These are phyloP conservation scores for Alopecurus myosuroides DNA, from an alignment of 176 grass and related monocot species.

Conservation along the genomic window DNA sequence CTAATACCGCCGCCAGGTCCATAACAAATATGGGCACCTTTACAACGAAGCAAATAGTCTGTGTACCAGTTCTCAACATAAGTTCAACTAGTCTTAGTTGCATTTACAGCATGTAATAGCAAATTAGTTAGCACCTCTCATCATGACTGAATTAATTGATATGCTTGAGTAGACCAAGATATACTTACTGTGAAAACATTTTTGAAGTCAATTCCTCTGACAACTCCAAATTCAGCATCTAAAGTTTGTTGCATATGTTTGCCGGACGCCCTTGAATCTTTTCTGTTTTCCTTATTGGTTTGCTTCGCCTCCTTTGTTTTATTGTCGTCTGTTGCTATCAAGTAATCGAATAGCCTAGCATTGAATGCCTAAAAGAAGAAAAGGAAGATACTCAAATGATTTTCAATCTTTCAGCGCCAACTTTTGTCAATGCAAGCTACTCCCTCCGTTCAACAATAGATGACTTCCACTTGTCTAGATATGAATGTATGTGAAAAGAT, in stretches of 20 bases:
- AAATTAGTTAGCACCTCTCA: background rate
- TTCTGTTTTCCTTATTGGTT: constrained; percentile 46
- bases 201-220: constrained; percentile 98
- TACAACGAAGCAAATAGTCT: background rate
- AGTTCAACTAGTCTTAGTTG: background rate
- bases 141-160: background rate
- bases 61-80: background rate
- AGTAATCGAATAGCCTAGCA: constrained; percentile 89
- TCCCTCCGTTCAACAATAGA: no score
- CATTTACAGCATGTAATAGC: background rate
- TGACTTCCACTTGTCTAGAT: no score
- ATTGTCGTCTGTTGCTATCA: constrained; percentile 87
- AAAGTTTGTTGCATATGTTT: constrained; percentile 62
- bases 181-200: constrained; percentile 86
- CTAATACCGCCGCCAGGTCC: background rate
- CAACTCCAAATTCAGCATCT: constrained; percentile 88
- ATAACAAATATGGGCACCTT: background rate
- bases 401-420: background rate
- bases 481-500: no score
- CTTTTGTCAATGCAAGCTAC: constrained; percentile 1
- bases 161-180: constrained; percentile 16
- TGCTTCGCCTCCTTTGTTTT: constrained; percentile 60
- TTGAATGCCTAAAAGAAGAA: constrained; percentile 82
- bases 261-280: constrained; percentile 42
- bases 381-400: background rate